These are phyloP conservation scores for Canavalia ensiformis DNA, from an alignment of 306 rosid genomes.

Conservation along the genomic window DNA sequence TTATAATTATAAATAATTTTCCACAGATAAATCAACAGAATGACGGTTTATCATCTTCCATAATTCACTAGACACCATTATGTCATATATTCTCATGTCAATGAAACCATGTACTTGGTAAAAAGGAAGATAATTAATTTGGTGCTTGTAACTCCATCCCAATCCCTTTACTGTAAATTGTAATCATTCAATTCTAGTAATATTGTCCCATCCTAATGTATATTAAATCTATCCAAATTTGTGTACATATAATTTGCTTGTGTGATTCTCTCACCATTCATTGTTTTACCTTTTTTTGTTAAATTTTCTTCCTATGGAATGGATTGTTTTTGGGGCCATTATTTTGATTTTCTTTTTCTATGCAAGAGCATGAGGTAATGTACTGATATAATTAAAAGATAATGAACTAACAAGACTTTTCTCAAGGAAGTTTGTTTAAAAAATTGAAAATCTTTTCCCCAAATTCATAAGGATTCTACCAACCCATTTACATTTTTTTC, in stretches of 20 bases:
- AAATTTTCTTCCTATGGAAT: too few species aligned
- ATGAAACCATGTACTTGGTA: not conserved
- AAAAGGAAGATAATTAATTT: not conserved
- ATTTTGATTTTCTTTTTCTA: not conserved
- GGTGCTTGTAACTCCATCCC: not conserved
- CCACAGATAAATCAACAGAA: too few species aligned
- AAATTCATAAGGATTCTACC: too few species aligned
- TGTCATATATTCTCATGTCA: not conserved
- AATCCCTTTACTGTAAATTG: not conserved
- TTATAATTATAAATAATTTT: too few species aligned
- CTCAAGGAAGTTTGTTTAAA: not conserved
- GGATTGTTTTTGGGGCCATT: too few species aligned
- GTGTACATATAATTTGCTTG: not conserved
- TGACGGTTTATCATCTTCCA: too few species aligned
- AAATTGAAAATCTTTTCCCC: too few species aligned
- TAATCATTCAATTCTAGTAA: not conserved
- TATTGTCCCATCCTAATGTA: too few species aligned
- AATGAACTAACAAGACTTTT: not conserved
- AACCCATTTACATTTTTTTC: too few species aligned
- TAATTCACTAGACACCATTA: not conserved
- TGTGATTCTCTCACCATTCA: not conserved
- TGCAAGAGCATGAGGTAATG: not conserved
- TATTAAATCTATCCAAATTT: not conserved
- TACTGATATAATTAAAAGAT: not conserved
- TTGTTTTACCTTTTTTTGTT: too few species aligned